phyloP scores from a whole-genome alignment of 2,329 filamentous ascomycete species.

The Microcyclosporella mali region DNA sequence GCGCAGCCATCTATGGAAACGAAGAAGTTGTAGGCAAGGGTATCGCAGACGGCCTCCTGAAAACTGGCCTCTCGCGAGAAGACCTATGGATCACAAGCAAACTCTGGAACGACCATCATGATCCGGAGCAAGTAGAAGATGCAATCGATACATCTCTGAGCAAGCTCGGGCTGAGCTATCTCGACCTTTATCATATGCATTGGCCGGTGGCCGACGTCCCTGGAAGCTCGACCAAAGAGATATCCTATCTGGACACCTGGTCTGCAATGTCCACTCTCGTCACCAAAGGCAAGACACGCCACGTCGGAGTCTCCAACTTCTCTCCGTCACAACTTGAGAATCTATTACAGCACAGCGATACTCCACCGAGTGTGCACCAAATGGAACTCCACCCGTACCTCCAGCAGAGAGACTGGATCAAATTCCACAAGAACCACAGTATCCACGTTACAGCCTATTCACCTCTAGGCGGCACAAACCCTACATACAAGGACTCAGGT shows the following conservation, averaged over 20 bases:
- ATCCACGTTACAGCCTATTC: conserved; percentile 28
- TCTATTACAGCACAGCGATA: conserved; percentile 21
- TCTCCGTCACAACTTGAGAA: conserved; percentile 23
- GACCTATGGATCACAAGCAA: conserved; percentile 37
- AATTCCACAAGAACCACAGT: conserved; percentile 19
- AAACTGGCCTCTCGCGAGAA: conserved; percentile 28
- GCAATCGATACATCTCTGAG: conserved; percentile 35
- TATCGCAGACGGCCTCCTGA: conserved; percentile 33
- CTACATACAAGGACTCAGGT: conserved; percentile 35
- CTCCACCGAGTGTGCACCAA: conserved; percentile 25
- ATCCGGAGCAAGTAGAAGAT: conserved; percentile 23
- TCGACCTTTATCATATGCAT: conserved; percentile 44
- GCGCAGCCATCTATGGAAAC: conserved; percentile 41
- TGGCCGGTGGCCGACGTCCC: conserved; percentile 33
- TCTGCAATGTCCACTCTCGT: conserved; percentile 25
- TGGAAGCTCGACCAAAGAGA: conserved; percentile 17
- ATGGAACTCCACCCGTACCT: conserved; percentile 30
- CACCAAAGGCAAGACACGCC: conserved; percentile 23
- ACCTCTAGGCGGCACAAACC: conserved; percentile 30
- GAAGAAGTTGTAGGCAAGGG: conserved; percentile 41
- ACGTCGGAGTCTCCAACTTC: conserved; percentile 31
- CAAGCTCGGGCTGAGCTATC: conserved; percentile 36
- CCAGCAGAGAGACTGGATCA: conserved; percentile 21
- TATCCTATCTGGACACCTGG: conserved; percentile 27
- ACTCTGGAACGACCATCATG: conserved; percentile 36